Evolutionary conservation across 257 asterid genomes (phyloP), one percentile per base, ranked within the genome.

Genomic region (Rubia yunnanensis): DNA sequence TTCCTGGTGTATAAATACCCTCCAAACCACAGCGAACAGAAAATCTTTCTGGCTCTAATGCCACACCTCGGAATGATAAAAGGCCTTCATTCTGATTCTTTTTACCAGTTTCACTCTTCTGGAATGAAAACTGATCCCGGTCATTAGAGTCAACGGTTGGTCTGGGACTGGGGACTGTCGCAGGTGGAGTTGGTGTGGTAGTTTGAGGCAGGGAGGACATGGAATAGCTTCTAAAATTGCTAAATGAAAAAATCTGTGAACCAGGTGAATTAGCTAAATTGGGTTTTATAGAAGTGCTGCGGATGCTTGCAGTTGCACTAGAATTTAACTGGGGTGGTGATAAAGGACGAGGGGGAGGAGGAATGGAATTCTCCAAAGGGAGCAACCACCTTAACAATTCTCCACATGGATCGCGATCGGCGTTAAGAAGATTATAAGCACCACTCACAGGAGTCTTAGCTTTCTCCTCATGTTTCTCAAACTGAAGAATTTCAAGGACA

Each of bases 11-110:
- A 74, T 83, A 91, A 73, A 88, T 90, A 63, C 99, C 99, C 82
- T 94, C 99, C 81, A 94, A 74, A 63, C 99, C 99, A 83, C 99
- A 90, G 64, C 84, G 84, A 77, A 85, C 95, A 66, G 96, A 94
- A 81, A 90, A 94, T 69, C 98, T 86, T 80, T 91, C 95, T 31
- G 86, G 95, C 72, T 82, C 95, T 75, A 94, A 77, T 44, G 98
- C 84, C 73, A 91, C 96, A 53, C 98, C 99, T 67, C 98, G 87
- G 73, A 90, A 94, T 69, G 99, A 94, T 72, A 88, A 77, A 73
- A 90, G 85, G 66, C 80, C 95, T 73, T 84, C 91, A 49, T 76
- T 72, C 68, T 78, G 85, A 59, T 75, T 77, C 70, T 82, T 85
- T 60, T 83, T 87, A 78, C 78, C 80, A 70, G 72, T 86, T 54